These are phyloP conservation scores for Candida orba DNA, from an alignment of 805 yeast genomes.

Conservation along the genomic window DNA sequence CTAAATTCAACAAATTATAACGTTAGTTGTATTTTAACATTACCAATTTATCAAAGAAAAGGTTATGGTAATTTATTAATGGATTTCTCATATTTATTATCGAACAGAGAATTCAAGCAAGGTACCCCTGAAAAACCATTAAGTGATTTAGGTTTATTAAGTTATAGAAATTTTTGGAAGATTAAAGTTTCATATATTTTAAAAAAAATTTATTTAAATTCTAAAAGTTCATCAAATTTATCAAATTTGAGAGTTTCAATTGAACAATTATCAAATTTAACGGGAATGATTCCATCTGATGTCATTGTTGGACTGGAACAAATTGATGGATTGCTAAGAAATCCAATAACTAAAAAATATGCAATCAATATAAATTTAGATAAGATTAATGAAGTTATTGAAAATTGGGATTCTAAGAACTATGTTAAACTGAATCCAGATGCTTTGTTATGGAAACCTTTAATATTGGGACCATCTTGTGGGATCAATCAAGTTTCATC, in stretches of 20 bases:
- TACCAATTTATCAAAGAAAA: constrained; percentile 79
- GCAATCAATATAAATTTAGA: constrained; percentile 45
- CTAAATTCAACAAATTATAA: constrained; percentile 71
- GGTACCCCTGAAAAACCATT: constrained; percentile 97
- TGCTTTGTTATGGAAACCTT: constrained; percentile 69
- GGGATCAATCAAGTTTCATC: constrained; percentile 53
- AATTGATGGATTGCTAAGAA: constrained; percentile 49
- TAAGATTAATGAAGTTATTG: constrained; percentile 34
- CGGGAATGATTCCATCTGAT: constrained; percentile 87
- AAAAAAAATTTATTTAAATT: constrained; percentile 7
- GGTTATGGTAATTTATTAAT: constrained; percentile 89
- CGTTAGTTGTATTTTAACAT: constrained; percentile 82
- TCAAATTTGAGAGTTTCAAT: constrained; percentile 37
- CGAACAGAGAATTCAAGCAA: constrained; percentile 63
- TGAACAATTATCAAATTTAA: constrained; percentile 52
- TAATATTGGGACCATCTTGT: constrained; percentile 79
- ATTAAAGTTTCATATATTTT: constrained; percentile 45
- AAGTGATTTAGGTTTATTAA: constrained; percentile 74
- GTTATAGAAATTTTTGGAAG: constrained; percentile 87
- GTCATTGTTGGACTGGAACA: constrained; percentile 83
- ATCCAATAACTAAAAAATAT: constrained; percentile 39
- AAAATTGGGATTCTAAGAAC: constrained; percentile 46
- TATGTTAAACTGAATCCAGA: constrained; percentile 46
- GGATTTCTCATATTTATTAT: constrained; percentile 78
- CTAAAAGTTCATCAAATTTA: neutral